Evolutionary conservation across 2,329 filamentous ascomycete genomes (phyloP).

Genomic region (Xylaria sp.): DNA sequence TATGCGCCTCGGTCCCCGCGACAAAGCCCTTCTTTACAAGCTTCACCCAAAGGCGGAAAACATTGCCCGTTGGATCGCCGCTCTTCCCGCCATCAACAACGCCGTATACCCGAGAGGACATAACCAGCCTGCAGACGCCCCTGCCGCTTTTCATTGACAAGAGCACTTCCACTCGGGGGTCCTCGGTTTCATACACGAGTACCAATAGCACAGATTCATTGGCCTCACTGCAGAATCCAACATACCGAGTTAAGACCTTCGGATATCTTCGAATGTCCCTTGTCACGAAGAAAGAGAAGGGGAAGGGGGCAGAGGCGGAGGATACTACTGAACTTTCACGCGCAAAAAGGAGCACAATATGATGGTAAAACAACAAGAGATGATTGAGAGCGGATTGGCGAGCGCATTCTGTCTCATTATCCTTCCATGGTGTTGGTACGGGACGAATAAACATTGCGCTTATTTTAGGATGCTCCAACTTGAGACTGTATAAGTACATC

Average conservation of each 20-base stretch:
- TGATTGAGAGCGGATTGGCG: not conserved
- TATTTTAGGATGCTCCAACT: not conserved
- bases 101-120: not conserved
- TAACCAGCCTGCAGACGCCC: not conserved
- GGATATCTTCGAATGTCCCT: not conserved
- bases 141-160: not conserved
- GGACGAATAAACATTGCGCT: not conserved
- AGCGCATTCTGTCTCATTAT: not conserved
- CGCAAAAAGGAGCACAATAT: not conserved
- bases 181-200: not conserved
- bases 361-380: not conserved
- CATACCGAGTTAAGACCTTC: not conserved
- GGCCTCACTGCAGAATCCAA: not conserved
- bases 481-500: not conserved
- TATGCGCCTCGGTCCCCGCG: conserved; percentile 58
- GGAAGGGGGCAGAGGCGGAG: not conserved
- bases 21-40: conserved; percentile 58
- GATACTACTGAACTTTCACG: not conserved
- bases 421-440: not conserved
- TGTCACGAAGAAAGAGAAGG: not conserved
- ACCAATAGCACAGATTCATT: not conserved
- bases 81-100: not conserved
- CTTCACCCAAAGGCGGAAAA: conserved; percentile 19
- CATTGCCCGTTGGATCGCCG: not conserved
- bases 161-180: not conserved